Evolutionary conservation across 768 basidiomycete genomes (phyloP), one percentile per base, ranked within the genome.

Genomic region (Calvatia gigantea): DNA sequence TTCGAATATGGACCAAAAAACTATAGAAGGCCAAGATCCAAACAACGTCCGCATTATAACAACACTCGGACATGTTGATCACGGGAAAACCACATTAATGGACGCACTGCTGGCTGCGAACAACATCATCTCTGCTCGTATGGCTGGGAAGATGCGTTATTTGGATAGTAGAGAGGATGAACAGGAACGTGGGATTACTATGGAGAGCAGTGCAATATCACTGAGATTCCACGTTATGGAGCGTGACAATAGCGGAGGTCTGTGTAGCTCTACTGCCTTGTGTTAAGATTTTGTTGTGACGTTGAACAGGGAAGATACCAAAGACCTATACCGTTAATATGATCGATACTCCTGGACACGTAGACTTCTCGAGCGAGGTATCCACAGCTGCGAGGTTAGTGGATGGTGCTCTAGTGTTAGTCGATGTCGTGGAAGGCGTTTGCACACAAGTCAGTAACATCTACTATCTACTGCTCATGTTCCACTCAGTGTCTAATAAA

Each of bases 261-360:
- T 58, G 82, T 71, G 48, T 51, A 14, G 17, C 15, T 51, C 21
- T 19, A 32, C 29, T 41, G 6, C 33, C 28, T 17, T 37, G 15
- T 43, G 23, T 19, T 33, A 8, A 21, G 7, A 29, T 47, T 49
- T 32, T 25, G 19, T 54, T 44, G 38, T 56, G 32, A 42, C 25
- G 50, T 58, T 23, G 35, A 46, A 27, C 47, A 89, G 89, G 69
- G 67, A 78, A 69, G 69, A 70, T 72, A 50, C 75, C 81, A 25
- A 87, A 77, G 66, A 88, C 85, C 21, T 97, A 90, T 72, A 78
- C 89, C 43, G 82, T 98, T 51, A 98, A 97, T 67, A 87, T 98
- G 80, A 96, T 99, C 60, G 97, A 99, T 70, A 98, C 97, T 0
- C 97, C 97, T 14, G 97, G 97, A 3, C 97, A 99, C 73, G 96